These are phyloP conservation scores for Nidularia sp. DNA, from an alignment of 768 basidiomycete species.

Conservation along the genomic window DNA sequence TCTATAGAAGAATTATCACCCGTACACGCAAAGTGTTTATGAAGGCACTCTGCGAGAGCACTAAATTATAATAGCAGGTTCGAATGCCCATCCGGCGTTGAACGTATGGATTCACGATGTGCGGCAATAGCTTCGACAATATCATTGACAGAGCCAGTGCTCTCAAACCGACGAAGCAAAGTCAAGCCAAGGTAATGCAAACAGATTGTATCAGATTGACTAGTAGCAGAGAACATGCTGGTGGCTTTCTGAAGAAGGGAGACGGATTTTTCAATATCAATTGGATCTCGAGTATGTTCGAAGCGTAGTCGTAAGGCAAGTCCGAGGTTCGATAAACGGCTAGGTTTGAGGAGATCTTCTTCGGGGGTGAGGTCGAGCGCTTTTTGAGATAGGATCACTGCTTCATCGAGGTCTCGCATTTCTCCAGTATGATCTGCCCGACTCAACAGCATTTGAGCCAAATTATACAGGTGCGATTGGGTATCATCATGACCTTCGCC, in stretches of 20 bases:
- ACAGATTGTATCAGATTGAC: not conserved
- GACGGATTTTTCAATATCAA: not conserved
- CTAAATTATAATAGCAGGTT: not conserved
- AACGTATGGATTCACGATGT: not conserved
- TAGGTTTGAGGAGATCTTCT: not conserved
- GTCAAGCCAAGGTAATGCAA: constrained; percentile 7
- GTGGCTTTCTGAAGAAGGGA: not conserved
- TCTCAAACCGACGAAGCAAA: constrained; percentile 8
- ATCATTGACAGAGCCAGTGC: constrained; percentile 1
- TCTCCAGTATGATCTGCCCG: not conserved
- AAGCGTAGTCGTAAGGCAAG: not conserved
- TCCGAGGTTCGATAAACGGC: not conserved
- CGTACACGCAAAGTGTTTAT: not conserved
- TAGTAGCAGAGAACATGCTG: not conserved
- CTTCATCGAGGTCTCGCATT: not conserved
- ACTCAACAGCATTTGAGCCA: not conserved
- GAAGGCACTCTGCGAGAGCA: not conserved
- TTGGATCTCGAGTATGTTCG: not conserved
- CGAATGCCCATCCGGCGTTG: constrained; percentile 1
- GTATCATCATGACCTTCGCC: not conserved
- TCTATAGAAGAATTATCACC: not conserved
- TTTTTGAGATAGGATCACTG: not conserved
- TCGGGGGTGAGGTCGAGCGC: not conserved
- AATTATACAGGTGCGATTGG: not conserved
- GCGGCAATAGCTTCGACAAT: constrained; percentile 3